Evolutionary conservation across 2,329 filamentous ascomycete genomes (phyloP).

Genomic region (Stachybotrys elegans): DNA sequence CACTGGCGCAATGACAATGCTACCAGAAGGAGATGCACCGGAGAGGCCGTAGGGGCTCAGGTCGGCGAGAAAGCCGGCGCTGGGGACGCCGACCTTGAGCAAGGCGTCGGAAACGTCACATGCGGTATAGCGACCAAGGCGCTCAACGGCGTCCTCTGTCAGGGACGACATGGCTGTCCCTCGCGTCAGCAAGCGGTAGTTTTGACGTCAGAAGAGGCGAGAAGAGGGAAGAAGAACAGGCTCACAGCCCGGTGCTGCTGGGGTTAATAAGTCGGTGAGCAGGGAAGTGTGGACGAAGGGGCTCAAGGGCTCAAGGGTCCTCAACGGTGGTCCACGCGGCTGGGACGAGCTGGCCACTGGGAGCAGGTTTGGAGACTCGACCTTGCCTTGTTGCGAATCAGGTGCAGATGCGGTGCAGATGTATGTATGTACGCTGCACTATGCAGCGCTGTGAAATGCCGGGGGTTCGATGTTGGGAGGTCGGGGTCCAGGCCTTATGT

Average conservation of each 20-base stretch:
- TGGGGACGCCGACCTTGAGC: constrained; percentile 61
- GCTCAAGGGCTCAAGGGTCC: not conserved
- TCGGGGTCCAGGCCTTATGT: no score
- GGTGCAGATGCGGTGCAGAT: no score
- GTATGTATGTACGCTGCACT: no score
- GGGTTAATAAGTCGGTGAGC: constrained; percentile 1
- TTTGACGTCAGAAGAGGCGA: not conserved
- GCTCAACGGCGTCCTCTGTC: constrained; percentile 14
- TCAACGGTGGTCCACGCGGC: not conserved
- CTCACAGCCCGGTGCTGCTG: no score
- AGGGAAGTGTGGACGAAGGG: not conserved
- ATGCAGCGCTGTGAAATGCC: no score
- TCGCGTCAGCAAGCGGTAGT: no score
- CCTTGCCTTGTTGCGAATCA: no score
- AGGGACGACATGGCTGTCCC: not conserved
- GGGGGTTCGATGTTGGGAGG: no score
- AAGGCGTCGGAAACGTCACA: constrained; percentile 68
- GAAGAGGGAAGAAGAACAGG: no score
- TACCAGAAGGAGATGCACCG: constrained; percentile 15
- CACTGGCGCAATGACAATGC: constrained; percentile 44
- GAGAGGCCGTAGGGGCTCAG: constrained; percentile 28
- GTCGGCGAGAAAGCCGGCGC: constrained; percentile 63
- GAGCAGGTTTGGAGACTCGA: no score
- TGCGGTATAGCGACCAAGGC: constrained; percentile 34
- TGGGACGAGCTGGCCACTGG: no score